Base-by-base conservation (phyloP, 2,329 filamentous ascomycete species). In the Fusarium sp. region DNA sequence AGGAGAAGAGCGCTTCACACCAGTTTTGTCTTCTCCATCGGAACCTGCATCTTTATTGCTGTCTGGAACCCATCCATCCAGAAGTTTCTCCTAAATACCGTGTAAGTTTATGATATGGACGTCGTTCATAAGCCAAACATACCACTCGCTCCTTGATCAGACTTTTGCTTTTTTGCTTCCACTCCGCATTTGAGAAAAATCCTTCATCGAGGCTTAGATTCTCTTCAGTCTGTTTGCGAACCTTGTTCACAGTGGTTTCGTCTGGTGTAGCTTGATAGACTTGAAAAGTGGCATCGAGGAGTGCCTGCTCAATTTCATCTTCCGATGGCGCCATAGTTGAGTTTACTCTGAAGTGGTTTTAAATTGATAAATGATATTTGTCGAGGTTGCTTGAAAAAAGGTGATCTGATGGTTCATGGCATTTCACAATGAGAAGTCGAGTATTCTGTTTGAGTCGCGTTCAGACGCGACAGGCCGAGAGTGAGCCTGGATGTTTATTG, bases 111-210 rank as follows among this genome's bases (percentile, higher is more conserved):
- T 57, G 41, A 44, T 18, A 39, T 39, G n/a, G 17, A 44, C 31
- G 10, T 41, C 22, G 8, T 36, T 12, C 35, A 12, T 22, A 10
- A 27, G 47, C 61, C 12, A 18, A 42, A 83, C 87, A 70, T 83
- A 91, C 89, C n/a, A 87, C 84, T 52, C 84, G 81, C 22, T 81
- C 80, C 57, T 86, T 86, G 70, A 91, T 89, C n/a, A 90, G 74
- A 2, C 79, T 77, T 75, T 91, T 91, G 78, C 88, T 91, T 71
- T 83, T 86, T 8, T 81, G 78, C 77, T 91, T 91, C 90, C 90
- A 91, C 20, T 85, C 79, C 0, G 71, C 79, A 4, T 76, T 70
- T 18, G 81, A 80, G 54, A 91, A 85, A 68, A 90, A 89, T 0
- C 84, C 86, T 2, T 84, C 79, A 1, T 86, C 83, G 4, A 91